A percentile compares a stretch with the other conserved stretches of the same genome.
phyloP scores from a whole-genome alignment of 2,329 filamentous ascomycete genomes.

The Salinomyces thailandicus region DNA sequence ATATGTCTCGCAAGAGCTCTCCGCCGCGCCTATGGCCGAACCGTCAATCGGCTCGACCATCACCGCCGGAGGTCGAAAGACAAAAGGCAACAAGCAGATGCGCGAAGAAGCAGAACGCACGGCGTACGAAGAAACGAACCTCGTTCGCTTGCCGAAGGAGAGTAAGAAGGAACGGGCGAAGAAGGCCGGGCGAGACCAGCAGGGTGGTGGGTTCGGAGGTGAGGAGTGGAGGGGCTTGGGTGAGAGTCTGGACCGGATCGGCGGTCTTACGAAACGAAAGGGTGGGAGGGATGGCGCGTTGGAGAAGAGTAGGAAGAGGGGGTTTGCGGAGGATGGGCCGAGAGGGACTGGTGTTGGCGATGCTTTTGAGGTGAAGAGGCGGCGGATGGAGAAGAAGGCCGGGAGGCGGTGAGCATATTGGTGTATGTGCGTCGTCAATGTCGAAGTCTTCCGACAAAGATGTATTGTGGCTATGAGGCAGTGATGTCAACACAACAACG shows the following conservation, averaged over 20 bases:
- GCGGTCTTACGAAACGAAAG: conserved; percentile 65
- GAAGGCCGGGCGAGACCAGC: conserved; percentile 37
- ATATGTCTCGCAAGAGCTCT: conserved; percentile 78
- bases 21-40: conserved; percentile 66
- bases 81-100: conserved; percentile 66
- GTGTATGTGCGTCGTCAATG: too few relatives aligned
- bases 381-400: conserved; percentile 35
- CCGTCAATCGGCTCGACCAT: conserved; percentile 91
- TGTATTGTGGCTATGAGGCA: too few relatives aligned
- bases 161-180: conserved; percentile 75
- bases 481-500: too few relatives aligned
- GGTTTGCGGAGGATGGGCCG: conserved; percentile 57
- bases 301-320: conserved; percentile 77
- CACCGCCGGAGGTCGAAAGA: conserved; percentile 59
- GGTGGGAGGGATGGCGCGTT: conserved; percentile 47
- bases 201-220: conserved; percentile 61
- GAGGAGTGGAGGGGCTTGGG: conserved; percentile 87
- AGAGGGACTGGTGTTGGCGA: conserved; percentile 64
- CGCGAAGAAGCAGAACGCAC: conserved; percentile 66
- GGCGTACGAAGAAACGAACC: conserved; percentile 87
- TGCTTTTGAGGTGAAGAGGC: conserved; percentile 60
- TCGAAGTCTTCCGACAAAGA: too few relatives aligned
- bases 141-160: conserved; percentile 72
- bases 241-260: conserved; percentile 77
- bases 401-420: conserved; percentile 25